Conservation (phyloP, 176 grass and related monocot species). For the Oryza meridionalis region DNA sequence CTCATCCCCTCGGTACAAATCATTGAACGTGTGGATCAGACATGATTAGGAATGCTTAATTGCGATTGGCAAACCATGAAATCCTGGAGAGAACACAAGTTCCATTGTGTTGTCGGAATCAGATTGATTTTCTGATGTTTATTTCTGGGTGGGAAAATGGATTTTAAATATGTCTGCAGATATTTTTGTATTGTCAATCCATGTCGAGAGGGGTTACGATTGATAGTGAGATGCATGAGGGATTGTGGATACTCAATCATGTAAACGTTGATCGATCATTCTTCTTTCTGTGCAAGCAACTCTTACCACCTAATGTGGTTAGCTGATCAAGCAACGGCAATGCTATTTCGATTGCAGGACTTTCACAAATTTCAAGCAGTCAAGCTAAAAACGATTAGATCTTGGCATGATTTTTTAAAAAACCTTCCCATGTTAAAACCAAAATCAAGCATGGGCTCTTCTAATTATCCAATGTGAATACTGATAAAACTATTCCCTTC, state of each 20-base stretch:
- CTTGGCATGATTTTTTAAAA: neutral
- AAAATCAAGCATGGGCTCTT: neutral
- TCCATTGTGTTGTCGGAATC: neutral
- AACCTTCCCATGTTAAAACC: no score
- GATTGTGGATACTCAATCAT: neutral
- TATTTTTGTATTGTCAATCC: conserved; percentile 24
- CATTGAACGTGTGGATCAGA: neutral
- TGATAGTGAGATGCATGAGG: conserved; percentile 22
- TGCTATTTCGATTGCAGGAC: neutral
- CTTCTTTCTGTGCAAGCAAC: conserved; percentile 29
- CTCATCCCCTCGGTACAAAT: neutral
- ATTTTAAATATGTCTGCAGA: neutral
- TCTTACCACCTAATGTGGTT: conserved; percentile 4
- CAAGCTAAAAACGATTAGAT: neutral
- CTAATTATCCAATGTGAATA: neutral
- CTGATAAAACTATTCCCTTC: no score
- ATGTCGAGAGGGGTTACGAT: conserved; percentile 20
- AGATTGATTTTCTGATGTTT: neutral
- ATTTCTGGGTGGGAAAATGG: neutral
- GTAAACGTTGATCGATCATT: neutral
- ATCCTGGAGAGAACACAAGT: neutral
- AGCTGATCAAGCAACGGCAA: neutral
- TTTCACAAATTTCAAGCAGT: neutral
- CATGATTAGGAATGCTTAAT: neutral
- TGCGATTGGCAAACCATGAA: neutral